These are phyloP conservation scores for Podosphaera fusca DNA, from an alignment of 2,329 filamentous ascomycete genomes.

Conservation along the genomic window DNA sequence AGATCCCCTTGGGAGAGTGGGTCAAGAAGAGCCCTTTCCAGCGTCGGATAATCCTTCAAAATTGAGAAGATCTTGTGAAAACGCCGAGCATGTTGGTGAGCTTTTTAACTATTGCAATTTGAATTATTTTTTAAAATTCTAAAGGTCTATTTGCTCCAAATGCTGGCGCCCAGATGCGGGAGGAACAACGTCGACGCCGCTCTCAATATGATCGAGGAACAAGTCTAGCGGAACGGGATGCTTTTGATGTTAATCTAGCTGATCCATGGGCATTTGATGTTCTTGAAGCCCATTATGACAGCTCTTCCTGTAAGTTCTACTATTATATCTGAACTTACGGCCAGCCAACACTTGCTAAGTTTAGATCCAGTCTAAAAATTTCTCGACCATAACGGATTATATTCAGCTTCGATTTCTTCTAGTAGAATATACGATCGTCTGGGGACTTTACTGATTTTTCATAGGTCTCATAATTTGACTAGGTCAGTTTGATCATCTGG, in stretches of 20 bases:
- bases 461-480: not conserved
- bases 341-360: not conserved
- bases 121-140: not conserved
- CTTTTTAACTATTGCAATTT: constrained; percentile 8
- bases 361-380: not conserved
- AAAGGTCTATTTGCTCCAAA: constrained; percentile 60
- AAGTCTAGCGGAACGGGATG: constrained; percentile 30
- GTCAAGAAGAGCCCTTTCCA: constrained; percentile 55
- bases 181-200: constrained; percentile 46
- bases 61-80: constrained; percentile 68
- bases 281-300: not conserved
- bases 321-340: not conserved
- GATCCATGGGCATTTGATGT: not conserved
- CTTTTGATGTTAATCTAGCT: constrained; percentile 5
- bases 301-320: not conserved
- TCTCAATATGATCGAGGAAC: constrained; percentile 70
- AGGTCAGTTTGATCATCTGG: not conserved
- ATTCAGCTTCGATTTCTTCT: not conserved
- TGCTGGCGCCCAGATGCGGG: constrained; percentile 46
- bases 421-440: not conserved
- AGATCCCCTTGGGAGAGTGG: constrained; percentile 34
- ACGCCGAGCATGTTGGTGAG: constrained; percentile 62
- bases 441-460: not conserved
- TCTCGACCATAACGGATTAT: not conserved
- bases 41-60: constrained; percentile 66